Conservation (phyloP, 2,329 filamentous ascomycete species). For the Stagonosporopsis tanaceti region DNA sequence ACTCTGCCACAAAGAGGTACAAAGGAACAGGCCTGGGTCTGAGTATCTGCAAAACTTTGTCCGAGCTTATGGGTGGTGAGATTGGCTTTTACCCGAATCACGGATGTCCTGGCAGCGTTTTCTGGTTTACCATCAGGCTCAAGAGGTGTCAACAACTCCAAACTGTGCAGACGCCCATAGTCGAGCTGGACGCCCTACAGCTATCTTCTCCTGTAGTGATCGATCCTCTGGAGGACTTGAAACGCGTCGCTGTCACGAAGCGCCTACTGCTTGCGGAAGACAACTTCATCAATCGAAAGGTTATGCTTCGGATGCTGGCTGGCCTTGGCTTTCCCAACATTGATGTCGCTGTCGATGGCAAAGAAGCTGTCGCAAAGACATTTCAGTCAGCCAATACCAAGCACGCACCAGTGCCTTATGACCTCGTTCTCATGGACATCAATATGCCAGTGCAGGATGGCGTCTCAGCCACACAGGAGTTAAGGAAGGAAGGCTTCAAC, state of each 20-base stretch:
- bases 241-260: slow-evolving; percentile 29
- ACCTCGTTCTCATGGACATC: slow-evolving; percentile 48
- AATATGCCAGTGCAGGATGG: slow-evolving; percentile 48
- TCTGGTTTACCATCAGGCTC: slow-evolving; percentile 59
- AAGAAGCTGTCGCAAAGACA: slow-evolving; percentile 50
- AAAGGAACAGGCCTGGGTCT: slow-evolving; percentile 66
- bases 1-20: slow-evolving; percentile 61
- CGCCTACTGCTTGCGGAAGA: slow-evolving; percentile 56
- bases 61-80: slow-evolving; percentile 64
- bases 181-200: slow-evolving; percentile 20
- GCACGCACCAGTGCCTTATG: slow-evolving; percentile 27
- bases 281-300: slow-evolving; percentile 58
- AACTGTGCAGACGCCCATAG: slow-evolving; percentile 22
- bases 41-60: slow-evolving; percentile 65
- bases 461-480: slow-evolving; percentile 39
- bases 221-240: slow-evolving; percentile 34
- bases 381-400: slow-evolving; percentile 7
- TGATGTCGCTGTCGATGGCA: slow-evolving; percentile 52
- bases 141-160: slow-evolving; percentile 40
- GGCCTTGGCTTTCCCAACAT: slow-evolving; percentile 45
- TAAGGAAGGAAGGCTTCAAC: slow-evolving; percentile 27
- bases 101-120: slow-evolving; percentile 57
- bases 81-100: slow-evolving; percentile 59
- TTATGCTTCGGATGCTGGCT: slow-evolving; percentile 57
- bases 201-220: slow-evolving; percentile 17